Evolutionary conservation across 768 basidiomycete genomes (phyloP).

Genomic region (Hygrophorus russula): DNA sequence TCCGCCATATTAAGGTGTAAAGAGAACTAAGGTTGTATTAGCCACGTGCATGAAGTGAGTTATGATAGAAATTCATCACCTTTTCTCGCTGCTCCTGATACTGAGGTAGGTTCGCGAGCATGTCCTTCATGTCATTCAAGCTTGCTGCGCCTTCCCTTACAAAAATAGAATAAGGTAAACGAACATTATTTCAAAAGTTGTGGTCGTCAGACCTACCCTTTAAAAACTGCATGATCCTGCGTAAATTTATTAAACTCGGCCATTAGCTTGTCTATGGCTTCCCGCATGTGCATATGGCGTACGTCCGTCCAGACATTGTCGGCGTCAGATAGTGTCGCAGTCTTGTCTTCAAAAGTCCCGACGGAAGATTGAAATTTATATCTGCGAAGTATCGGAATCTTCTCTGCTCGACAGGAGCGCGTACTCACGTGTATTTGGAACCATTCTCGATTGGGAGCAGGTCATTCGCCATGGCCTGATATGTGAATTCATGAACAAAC

Average conservation of each 20-base stretch:
- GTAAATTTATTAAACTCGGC: constrained; percentile 91
- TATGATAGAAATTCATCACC: constrained; percentile 26
- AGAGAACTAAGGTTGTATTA: constrained; percentile 59
- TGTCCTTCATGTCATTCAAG: constrained; percentile 97
- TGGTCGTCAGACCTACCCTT: constrained; percentile 45
- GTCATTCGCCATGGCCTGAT: constrained; percentile 98
- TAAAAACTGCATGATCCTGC: constrained; percentile 90
- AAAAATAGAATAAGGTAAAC: constrained; percentile 1
- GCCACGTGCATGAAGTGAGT: background rate
- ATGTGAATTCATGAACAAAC: constrained; percentile 94
- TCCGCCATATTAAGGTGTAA: constrained; percentile 96
- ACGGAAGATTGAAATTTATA: constrained; percentile 89
- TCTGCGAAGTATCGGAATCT: constrained; percentile 24
- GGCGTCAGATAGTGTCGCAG: constrained; percentile 71
- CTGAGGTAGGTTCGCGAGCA: constrained; percentile 91
- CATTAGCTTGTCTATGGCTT: constrained; percentile 96
- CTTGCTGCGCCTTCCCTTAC: constrained; percentile 69
- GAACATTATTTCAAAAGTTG: background rate
- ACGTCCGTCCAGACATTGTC: constrained; percentile 89
- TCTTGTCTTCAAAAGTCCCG: constrained; percentile 83
- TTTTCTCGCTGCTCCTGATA: constrained; percentile 94
- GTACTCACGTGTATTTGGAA: constrained; percentile 71
- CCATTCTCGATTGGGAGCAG: constrained; percentile 84
- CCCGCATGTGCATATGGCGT: constrained; percentile 97
- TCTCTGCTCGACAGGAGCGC: background rate